Percentiles rank a stretch among this genome's conserved stretches.
Conservation (phyloP, 495 filamentous ascomycete genomes). For the Podospora pseudoanserina region DNA sequence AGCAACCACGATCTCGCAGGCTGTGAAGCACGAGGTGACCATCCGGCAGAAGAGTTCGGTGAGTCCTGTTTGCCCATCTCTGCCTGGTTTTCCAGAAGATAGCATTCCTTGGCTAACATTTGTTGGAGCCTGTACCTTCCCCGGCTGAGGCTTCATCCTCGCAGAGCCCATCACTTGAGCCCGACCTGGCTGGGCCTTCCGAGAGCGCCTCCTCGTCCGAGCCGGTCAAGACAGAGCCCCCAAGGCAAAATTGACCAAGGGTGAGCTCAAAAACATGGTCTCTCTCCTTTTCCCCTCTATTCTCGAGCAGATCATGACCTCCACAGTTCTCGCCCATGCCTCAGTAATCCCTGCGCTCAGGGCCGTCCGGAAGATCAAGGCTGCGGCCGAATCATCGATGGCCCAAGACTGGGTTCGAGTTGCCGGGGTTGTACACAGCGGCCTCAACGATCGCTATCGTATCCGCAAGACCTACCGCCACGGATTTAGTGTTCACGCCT, state of each 20-base stretch:
- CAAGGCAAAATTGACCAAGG: not conserved
- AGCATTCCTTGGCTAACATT: not conserved
- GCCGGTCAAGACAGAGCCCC: not conserved
- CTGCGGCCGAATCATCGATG: not conserved
- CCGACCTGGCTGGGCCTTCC: not conserved
- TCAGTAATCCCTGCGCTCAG: not conserved
- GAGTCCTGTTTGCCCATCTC: not conserved
- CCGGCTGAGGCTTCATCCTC: not conserved
- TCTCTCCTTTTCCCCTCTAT: not conserved
- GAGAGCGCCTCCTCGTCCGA: not conserved
- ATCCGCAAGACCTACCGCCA: not conserved
- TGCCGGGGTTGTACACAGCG: not conserved
- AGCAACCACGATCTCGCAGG: not conserved
- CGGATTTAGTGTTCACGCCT: not conserved
- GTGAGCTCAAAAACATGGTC: not conserved
- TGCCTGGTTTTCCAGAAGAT: not conserved
- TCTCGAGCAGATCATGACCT: not conserved
- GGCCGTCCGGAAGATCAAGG: not conserved
- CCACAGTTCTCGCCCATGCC: not conserved
- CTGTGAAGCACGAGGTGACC: not conserved
- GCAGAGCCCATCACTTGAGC: not conserved
- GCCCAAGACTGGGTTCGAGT: not conserved
- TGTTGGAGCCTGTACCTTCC: not conserved
- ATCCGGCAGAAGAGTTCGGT: not conserved
- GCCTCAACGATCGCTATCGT: not conserved